These are phyloP conservation scores for Neocallimastix lanati DNA, from an alignment of 192 early-diverging fungal genomes.

Conservation along the genomic window DNA sequence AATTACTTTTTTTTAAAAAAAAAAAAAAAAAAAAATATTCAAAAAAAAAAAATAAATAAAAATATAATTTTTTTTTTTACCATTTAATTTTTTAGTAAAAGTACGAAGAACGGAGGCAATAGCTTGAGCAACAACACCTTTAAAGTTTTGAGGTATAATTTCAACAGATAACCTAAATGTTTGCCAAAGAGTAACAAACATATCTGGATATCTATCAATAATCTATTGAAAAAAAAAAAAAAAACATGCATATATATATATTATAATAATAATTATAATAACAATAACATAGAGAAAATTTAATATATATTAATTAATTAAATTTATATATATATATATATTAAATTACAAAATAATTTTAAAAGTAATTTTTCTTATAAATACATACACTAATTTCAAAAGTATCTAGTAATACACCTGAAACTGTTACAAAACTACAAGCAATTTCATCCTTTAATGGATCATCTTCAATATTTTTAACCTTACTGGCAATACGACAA, in stretches of 20 bases:
- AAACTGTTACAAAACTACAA: neutral
- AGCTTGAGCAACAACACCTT: neutral
- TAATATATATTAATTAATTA: too few relatives aligned
- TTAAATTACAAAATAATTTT: too few relatives aligned
- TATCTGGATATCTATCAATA: neutral
- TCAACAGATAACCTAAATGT: neutral
- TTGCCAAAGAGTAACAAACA: neutral
- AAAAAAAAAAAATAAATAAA: neutral
- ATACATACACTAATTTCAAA: neutral
- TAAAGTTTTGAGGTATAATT: neutral
- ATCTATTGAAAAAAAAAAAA: neutral
- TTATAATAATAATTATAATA: too few relatives aligned
- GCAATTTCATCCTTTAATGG: neutral
- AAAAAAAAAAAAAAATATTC: too few relatives aligned
- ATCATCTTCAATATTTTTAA: neutral
- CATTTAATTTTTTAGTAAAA: neutral
- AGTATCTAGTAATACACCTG: neutral
- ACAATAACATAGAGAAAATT: too few relatives aligned
- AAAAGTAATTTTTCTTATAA: too few relatives aligned
- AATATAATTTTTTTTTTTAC: too few relatives aligned
- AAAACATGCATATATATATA: too few relatives aligned
- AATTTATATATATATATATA: too few relatives aligned
- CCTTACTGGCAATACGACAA: neutral
- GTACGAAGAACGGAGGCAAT: neutral
- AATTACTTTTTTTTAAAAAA: too few relatives aligned